phyloP scores from a whole-genome alignment of 495 filamentous ascomycete genomes.

The Cladorrhinum samala region DNA sequence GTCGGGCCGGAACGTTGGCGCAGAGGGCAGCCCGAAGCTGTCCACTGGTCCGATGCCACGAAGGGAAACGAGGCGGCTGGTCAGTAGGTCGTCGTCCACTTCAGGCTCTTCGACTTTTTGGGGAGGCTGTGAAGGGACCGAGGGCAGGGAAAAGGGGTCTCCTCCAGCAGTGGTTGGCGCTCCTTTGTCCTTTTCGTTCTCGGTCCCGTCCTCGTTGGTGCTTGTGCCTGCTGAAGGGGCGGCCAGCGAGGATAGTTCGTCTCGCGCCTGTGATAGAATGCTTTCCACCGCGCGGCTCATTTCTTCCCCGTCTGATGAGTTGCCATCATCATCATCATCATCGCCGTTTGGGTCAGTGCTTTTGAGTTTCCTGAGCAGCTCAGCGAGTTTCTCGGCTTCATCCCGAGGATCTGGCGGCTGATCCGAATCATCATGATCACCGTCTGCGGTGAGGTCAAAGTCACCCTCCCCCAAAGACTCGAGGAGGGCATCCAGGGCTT shows the following conservation, averaged over 20 bases:
- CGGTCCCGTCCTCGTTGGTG: too few species aligned
- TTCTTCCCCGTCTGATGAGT: slow-evolving; percentile 38
- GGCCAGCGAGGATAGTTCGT: slow-evolving; percentile 30
- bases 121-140: slow-evolving; percentile 29
- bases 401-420: slow-evolving; percentile 1
- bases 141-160: slow-evolving; percentile 28
- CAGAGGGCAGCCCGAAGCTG: slow-evolving; percentile 45
- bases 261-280: slow-evolving; percentile 30
- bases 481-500: slow-evolving; percentile 11
- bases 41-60: slow-evolving; percentile 26
- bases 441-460: slow-evolving; percentile 11
- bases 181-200: too few species aligned
- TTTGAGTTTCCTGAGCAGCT: slow-evolving; percentile 17
- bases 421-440: slow-evolving; percentile 15
- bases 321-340: slow-evolving; percentile 4
- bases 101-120: slow-evolving; percentile 20
- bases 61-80: slow-evolving; percentile 37
- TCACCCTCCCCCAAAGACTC: slow-evolving; percentile 11
- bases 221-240: neutral
- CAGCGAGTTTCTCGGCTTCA: slow-evolving; percentile 25
- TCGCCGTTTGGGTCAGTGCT: neutral
- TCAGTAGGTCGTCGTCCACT: slow-evolving; percentile 32
- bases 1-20: slow-evolving; percentile 45
- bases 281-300: slow-evolving; percentile 31
- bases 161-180: too few species aligned